Conservation (phyloP, 2,329 filamentous ascomycete species). For the Dothideomycetes sp. region DNA sequence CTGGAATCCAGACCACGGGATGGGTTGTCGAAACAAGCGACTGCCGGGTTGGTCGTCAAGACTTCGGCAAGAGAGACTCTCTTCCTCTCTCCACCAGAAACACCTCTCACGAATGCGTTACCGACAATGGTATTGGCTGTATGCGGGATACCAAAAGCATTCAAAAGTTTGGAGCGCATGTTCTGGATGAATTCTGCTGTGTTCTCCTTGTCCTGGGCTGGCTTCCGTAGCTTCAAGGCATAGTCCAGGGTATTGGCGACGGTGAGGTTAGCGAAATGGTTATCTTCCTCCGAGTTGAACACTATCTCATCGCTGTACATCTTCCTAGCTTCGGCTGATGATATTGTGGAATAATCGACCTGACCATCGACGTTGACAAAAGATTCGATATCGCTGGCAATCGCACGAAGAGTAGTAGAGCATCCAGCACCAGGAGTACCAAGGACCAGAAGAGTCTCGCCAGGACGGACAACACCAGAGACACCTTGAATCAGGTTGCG, state of each 20-base stretch:
- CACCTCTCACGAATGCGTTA: slow-evolving; percentile 51
- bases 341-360: slow-evolving; percentile 30
- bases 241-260: slow-evolving; percentile 50
- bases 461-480: slow-evolving; percentile 12
- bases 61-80: slow-evolving; percentile 53
- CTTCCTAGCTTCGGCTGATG: slow-evolving; percentile 60
- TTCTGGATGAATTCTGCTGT: slow-evolving; percentile 49
- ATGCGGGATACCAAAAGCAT: slow-evolving; percentile 58
- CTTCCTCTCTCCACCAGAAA: slow-evolving; percentile 51
- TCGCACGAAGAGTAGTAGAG: slow-evolving; percentile 57
- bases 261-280: slow-evolving; percentile 49
- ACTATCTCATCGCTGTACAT: slow-evolving; percentile 55
- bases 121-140: slow-evolving; percentile 48
- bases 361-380: slow-evolving; percentile 44
- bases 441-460: slow-evolving; percentile 14
- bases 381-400: slow-evolving; percentile 48
- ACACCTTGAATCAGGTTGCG: slow-evolving; percentile 14
- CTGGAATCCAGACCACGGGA: slow-evolving; percentile 47
- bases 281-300: slow-evolving; percentile 40
- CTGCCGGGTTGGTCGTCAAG: slow-evolving; percentile 31
- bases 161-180: slow-evolving; percentile 59
- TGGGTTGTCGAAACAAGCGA: slow-evolving; percentile 39
- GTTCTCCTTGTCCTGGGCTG: slow-evolving; percentile 46
- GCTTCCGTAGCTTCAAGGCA: slow-evolving; percentile 49
- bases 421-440: slow-evolving; percentile 35